Base-by-base conservation (phyloP, 805 yeast genomes). In the Starmerella asiatica region DNA sequence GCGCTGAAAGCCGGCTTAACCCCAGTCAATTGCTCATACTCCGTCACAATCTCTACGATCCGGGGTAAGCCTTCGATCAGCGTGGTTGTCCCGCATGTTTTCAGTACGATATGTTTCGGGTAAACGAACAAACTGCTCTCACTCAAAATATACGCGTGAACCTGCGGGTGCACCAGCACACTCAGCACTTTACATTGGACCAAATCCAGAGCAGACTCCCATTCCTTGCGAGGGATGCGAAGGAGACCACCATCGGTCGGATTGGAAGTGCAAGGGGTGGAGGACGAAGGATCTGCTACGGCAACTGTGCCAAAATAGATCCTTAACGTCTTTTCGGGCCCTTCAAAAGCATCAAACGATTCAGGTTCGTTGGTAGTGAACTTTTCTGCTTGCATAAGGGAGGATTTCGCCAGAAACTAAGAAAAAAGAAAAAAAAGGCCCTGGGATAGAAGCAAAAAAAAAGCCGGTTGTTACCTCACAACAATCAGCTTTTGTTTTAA, bases 61-160 rank as follows among this genome's bases (percentile, higher is more conserved):
- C 71, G 68, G 21, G 73, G 74, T 21, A 88, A 60, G 49, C 95
- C 88, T 19, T 75, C 71, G 42, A 88, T 67, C 1, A 94, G 79
- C 1, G 94, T 84, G 1, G 97, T 88, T 3, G 96, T 86, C 6
- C 98, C 98, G 58, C 98, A 88, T 4, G 98, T 88, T 60, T 88
- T 88, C 55, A 88, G 68, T 36, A 88, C 75, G 46, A 91, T 52
- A 58, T 81, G 84, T 61, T 85, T 86, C 16, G 81, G 76, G 56
- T 77, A 88, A 21, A 91, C 93, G 61, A 88, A 86, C 54, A 91
- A 63, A 15, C 94, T 81, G 34, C 93, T 79, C 61, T 88, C 98
- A 42, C 88, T 76, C 45, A 88, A 69, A 43, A 88, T 68, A 54
- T 82, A 88, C 3, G 95, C 85, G 56, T 85, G 93, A 63, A 85